These are phyloP conservation scores for Arabidopsis suecica DNA, from an alignment of 345 rosid genomes.

Conservation along the genomic window DNA sequence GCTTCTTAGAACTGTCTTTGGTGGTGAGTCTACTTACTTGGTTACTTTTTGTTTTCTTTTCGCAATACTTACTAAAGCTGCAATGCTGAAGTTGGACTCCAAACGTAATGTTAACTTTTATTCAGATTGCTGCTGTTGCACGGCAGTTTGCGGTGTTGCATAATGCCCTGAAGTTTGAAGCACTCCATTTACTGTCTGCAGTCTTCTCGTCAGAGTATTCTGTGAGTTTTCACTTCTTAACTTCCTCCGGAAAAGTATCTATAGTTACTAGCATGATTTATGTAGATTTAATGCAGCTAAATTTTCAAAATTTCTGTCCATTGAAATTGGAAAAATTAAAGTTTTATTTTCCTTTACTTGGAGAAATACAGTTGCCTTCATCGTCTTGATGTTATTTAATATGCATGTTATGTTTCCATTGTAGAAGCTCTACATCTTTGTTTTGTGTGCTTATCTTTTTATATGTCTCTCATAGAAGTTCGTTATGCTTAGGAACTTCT, in stretches of 20 bases:
- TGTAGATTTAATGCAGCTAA: constrained; percentile 2
- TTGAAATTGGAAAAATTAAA: neutral
- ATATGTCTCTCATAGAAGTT: constrained; percentile 24
- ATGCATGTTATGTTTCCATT: neutral
- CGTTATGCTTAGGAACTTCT: constrained; percentile 54
- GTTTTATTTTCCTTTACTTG: constrained; percentile 5
- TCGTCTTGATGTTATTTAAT: constrained; percentile 5
- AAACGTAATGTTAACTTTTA: neutral
- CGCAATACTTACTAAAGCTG: neutral
- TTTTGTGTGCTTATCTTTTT: neutral
- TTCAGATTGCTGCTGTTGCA: constrained; percentile 62
- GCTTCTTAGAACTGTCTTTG: constrained; percentile 58
- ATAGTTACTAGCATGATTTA: constrained; percentile 19
- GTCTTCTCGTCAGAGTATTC: constrained; percentile 65
- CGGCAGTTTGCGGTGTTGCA: constrained; percentile 86
- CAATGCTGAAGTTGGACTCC: neutral
- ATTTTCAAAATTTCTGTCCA: neutral
- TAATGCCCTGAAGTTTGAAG: constrained; percentile 80
- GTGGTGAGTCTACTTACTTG: constrained; percentile 59
- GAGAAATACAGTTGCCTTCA: constrained; percentile 18
- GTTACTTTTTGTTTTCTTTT: neutral
- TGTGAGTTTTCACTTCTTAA: constrained; percentile 46
- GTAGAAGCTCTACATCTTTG: constrained; percentile 9
- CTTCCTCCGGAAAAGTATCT: constrained; percentile 5
- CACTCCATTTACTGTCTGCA: constrained; percentile 76